These are phyloP conservation scores for Amanita pseudoporphyria DNA, from an alignment of 768 basidiomycete species.

Conservation along the genomic window DNA sequence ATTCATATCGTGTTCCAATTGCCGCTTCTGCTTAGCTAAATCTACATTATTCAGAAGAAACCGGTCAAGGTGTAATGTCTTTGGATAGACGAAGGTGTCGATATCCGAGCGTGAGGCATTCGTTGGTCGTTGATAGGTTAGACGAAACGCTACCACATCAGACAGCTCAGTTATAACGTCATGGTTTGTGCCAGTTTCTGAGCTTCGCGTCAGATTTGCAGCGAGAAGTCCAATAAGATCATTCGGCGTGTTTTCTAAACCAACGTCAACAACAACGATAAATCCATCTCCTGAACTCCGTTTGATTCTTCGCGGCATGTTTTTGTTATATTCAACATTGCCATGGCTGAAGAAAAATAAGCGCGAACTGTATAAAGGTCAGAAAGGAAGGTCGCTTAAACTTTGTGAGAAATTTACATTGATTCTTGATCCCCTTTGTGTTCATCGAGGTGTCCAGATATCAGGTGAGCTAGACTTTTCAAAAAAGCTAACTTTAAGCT, in stretches of 20 bases:
- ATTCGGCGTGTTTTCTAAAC: slow-evolving; percentile 30
- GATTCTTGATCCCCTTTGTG: slow-evolving; percentile 26
- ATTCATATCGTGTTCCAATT: slow-evolving; percentile 28
- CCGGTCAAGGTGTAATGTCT: slow-evolving; percentile 60
- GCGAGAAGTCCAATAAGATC: slow-evolving; percentile 54
- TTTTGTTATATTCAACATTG: slow-evolving; percentile 25
- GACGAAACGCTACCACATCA: slow-evolving; percentile 52
- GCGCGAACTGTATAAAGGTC: slow-evolving; percentile 18
- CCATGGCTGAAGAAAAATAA: slow-evolving; percentile 53
- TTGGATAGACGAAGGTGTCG: slow-evolving; percentile 51
- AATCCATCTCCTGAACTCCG: slow-evolving; percentile 24
- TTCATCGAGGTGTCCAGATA: slow-evolving; percentile 35
- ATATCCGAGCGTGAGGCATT: slow-evolving; percentile 11
- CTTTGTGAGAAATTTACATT: slow-evolving; percentile 19
- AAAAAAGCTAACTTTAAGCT: background rate
- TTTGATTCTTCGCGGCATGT: slow-evolving; percentile 13
- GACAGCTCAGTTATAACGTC: slow-evolving; percentile 56
- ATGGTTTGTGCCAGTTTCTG: slow-evolving; percentile 26
- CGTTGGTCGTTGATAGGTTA: slow-evolving; percentile 19
- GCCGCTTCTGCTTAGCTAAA: slow-evolving; percentile 28
- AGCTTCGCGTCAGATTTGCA: slow-evolving; percentile 25
- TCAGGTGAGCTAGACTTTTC: slow-evolving; percentile 1
- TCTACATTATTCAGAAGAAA: slow-evolving; percentile 53
- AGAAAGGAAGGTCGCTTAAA: background rate
- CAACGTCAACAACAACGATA: slow-evolving; percentile 44